These are phyloP conservation scores for Alternaria incomplexa DNA, from an alignment of 2,329 filamentous ascomycete species.

Conservation along the genomic window DNA sequence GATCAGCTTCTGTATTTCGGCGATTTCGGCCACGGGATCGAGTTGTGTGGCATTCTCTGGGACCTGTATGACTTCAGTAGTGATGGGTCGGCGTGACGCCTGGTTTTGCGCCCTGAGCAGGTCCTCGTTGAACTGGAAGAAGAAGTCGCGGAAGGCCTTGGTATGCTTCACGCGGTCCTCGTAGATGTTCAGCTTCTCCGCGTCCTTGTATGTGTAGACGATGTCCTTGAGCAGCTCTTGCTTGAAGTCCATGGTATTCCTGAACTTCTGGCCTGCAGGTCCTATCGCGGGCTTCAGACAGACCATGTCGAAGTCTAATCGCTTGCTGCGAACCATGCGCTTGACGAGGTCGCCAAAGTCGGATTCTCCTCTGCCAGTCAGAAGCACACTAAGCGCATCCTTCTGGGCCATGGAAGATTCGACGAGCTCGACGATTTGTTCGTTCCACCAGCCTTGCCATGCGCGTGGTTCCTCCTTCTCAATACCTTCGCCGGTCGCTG, in stretches of 20 bases:
- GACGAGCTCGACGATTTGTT: slow-evolving; percentile 81
- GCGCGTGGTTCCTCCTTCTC: slow-evolving; percentile 81
- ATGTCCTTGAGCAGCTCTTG: slow-evolving; percentile 80
- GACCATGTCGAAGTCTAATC: slow-evolving; percentile 85
- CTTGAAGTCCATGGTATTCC: slow-evolving; percentile 90
- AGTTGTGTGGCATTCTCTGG: slow-evolving; percentile 75
- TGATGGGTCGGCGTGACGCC: slow-evolving; percentile 68
- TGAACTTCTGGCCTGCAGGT: slow-evolving; percentile 78
- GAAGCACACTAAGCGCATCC: slow-evolving; percentile 80
- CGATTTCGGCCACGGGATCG: slow-evolving; percentile 78
- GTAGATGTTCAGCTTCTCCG: slow-evolving; percentile 78
- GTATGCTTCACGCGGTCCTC: slow-evolving; percentile 71
- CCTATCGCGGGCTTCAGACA: slow-evolving; percentile 85
- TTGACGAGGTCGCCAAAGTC: slow-evolving; percentile 80
- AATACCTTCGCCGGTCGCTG: slow-evolving; percentile 81
- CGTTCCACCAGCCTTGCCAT: slow-evolving; percentile 98
- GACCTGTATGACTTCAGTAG: slow-evolving; percentile 84
- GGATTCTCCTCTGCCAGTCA: slow-evolving; percentile 83
- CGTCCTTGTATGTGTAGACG: slow-evolving; percentile 82
- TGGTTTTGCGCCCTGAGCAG: slow-evolving; percentile 52
- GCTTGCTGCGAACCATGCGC: slow-evolving; percentile 78
- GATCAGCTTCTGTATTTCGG: slow-evolving; percentile 86
- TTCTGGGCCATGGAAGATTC: slow-evolving; percentile 81
- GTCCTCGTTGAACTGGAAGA: slow-evolving; percentile 75
- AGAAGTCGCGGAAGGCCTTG: slow-evolving; percentile 83